These are phyloP conservation scores for Fraxinus americana DNA, from an alignment of 257 asterid genomes.

Conservation along the genomic window DNA sequence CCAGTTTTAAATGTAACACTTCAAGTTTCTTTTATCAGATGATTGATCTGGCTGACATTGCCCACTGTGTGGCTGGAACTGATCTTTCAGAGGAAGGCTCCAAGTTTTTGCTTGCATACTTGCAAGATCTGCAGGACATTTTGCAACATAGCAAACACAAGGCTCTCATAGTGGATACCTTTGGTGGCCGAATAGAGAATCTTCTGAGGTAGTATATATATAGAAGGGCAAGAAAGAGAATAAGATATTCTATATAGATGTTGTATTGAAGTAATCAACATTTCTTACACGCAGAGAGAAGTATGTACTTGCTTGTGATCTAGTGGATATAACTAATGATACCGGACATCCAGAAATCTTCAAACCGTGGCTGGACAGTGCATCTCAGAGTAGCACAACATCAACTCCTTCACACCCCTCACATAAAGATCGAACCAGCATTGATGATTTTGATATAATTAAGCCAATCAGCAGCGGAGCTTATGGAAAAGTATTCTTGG, in stretches of 20 bases:
- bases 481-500: conserved; percentile 88
- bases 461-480: conserved; percentile 97
- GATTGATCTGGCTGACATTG: conserved; percentile 81
- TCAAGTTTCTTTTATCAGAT: conserved; percentile 56
- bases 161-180: conserved; percentile 88
- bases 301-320: conserved; percentile 77
- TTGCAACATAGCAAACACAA: conserved; percentile 73
- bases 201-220: conserved; percentile 67
- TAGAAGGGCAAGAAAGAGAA: conserved; percentile 23
- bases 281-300: conserved; percentile 72
- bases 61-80: conserved; percentile 75
- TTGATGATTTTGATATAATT: conserved; percentile 86
- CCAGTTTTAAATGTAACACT: conserved; percentile 21
- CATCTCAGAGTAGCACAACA: conserved; percentile 74
- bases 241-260: conserved; percentile 16
- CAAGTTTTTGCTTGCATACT: conserved; percentile 74
- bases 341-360: conserved; percentile 58
- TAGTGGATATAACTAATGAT: conserved; percentile 56
- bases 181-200: conserved; percentile 83
- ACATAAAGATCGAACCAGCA: conserved; percentile 79
- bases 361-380: conserved; percentile 58
- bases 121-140: conserved; percentile 80
- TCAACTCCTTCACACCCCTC: conserved; percentile 78
- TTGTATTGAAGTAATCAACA: conserved; percentile 30
- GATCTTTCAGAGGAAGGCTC: conserved; percentile 75